Percentiles rank a stretch among this genome's conserved stretches.
Conservation (phyloP, 257 asterid genomes). For the Solanum clarkiae region DNA sequence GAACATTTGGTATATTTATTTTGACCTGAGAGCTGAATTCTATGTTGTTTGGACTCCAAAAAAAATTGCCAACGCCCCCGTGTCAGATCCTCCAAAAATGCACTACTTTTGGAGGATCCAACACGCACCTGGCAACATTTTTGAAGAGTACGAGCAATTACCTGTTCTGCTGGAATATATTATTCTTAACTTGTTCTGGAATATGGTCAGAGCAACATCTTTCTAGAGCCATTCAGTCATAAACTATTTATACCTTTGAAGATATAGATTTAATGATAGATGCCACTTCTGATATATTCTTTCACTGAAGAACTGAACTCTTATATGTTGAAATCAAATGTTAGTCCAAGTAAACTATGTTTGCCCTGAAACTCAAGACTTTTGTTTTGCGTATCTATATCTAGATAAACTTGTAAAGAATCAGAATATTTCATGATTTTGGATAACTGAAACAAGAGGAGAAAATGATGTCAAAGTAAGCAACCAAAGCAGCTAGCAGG, state of each 20-base stretch:
- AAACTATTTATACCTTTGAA: background rate
- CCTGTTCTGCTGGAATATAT: background rate
- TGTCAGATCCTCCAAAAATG: too few relatives aligned
- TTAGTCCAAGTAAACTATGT: background rate
- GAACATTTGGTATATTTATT: background rate
- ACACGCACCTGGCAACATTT: too few relatives aligned
- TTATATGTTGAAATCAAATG: background rate
- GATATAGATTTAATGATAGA: background rate
- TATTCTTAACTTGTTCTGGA: background rate
- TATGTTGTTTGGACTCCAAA: too few relatives aligned
- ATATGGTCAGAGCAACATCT: background rate
- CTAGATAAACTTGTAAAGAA: background rate
- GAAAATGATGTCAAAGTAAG: background rate
- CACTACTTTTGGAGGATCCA: too few relatives aligned
- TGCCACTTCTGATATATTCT: background rate
- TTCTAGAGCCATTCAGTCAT: background rate
- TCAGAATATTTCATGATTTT: background rate
- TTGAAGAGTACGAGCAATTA: background rate
- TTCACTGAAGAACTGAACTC: background rate
- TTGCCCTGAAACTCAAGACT: background rate
- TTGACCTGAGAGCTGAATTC: background rate
- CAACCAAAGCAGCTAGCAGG: background rate
- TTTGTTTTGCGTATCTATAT: background rate
- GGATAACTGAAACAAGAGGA: background rate
- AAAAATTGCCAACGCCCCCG: too few relatives aligned